Base-by-base conservation (phyloP, 2,329 filamentous ascomycete species). In the Bipolaris bicolor region DNA sequence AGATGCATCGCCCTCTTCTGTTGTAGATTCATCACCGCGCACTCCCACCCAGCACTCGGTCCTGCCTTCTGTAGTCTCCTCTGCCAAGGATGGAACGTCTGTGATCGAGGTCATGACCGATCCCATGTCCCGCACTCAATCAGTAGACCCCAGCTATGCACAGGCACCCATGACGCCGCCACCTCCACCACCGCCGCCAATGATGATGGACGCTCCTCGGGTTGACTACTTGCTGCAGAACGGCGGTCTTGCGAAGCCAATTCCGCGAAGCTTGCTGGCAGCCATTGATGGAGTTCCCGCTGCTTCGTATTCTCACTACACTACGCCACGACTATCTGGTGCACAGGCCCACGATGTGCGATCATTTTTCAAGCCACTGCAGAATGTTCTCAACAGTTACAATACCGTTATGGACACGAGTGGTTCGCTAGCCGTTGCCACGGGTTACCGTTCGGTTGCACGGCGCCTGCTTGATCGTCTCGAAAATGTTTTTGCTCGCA, bases 161-260 rank as follows among this genome's bases (percentile, higher is more conserved):
- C 67, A 72, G 0, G 82, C 84, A 0, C 81, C 84, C 1, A 84
- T 82, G 50, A 77, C 84, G 36, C 81, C 80, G 15, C 86, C 91
- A 1, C 81, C 81, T 7, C 86, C 91, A 1, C 92, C 92, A 0
- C 92, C 91, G 1, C 88, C 90, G 0, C 85, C 92, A 7, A 84
- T 87, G 64, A 80, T 88, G 49, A 64, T 85, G 34, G 82, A 88
- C 41, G 87, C 92, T 39, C 94, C 94, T 0, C 86, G 91, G 59
- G 92, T 98, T 16, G 94, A 98, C 73, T 98, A 98, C 73, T 82
- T 98, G 16, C 83, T 97, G 52, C 91, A 95, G 68, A 89, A 97
- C 74, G 94, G 94, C 37, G 94, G 94, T 0, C 79, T 98, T 16
- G 77, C 87, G 20, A 84, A 89, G 43, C 81, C 87, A 0, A 84